A percentile compares a stretch with the other conserved stretches of the same genome.
These are phyloP conservation scores for Zhuliangozyma blackwelliae DNA, from an alignment of 1,139 yeast genomes.

Conservation along the genomic window DNA sequence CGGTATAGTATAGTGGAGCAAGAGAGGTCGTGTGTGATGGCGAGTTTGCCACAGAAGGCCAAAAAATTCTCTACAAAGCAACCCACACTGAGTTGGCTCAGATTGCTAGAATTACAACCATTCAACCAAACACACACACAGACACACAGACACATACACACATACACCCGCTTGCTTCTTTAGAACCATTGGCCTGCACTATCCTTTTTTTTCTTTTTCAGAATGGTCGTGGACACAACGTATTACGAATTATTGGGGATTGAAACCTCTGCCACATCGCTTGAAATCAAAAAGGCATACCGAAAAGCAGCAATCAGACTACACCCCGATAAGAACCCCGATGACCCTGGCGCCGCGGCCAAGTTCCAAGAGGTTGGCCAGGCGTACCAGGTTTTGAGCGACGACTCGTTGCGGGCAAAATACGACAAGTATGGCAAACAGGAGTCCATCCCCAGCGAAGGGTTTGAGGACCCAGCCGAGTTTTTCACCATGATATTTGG, in stretches of 20 bases:
- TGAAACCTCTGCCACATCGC: constrained; percentile 64
- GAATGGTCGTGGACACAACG: constrained; percentile 89
- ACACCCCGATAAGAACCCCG: constrained; percentile 96
- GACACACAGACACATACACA: too few relatives aligned
- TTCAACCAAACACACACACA: too few relatives aligned
- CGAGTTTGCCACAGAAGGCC: too few relatives aligned
- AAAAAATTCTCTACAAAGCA: too few relatives aligned
- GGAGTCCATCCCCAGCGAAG: constrained; percentile 73
- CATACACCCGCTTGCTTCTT: too few relatives aligned
- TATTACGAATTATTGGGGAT: constrained; percentile 81
- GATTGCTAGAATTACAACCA: too few relatives aligned
- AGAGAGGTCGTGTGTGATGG: too few relatives aligned
- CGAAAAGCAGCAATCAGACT: constrained; percentile 81
- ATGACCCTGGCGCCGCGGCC: constrained; percentile 73
- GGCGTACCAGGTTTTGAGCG: constrained; percentile 81
- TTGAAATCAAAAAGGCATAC: constrained; percentile 90
- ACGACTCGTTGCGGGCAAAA: constrained; percentile 63
- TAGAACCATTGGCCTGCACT: too few relatives aligned
- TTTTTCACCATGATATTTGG: constrained; percentile 71
- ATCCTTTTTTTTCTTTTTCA: too few relatives aligned
- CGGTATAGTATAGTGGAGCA: too few relatives aligned
- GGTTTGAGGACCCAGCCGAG: constrained; percentile 88
- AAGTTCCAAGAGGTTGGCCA: constrained; percentile 69
- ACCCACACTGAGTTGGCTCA: too few relatives aligned
- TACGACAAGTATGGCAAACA: constrained; percentile 88